Percentiles rank a stretch among this genome's conserved stretches.
phyloP scores from a whole-genome alignment of 306 rosid genomes.

The Acacia crassicarpa region DNA sequence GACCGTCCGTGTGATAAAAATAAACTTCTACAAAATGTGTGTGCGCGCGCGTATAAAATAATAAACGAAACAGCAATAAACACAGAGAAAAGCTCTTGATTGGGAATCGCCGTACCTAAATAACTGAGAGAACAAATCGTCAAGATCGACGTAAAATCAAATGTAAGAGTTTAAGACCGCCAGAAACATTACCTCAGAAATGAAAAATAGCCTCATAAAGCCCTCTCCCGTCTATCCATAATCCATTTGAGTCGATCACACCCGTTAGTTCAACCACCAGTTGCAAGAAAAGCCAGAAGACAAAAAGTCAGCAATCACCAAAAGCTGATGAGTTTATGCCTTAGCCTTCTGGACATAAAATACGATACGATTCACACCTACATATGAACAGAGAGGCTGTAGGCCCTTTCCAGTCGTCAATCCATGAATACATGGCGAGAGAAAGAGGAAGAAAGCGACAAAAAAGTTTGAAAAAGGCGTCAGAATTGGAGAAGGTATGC shows the following conservation, averaged over 20 bases:
- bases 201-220: too few relatives aligned
- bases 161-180: constrained; percentile 26
- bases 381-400: not conserved
- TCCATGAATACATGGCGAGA: not conserved
- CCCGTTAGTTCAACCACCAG: constrained; percentile 29
- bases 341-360: constrained; percentile 3
- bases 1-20: not conserved
- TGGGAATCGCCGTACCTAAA: not conserved
- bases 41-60: too few relatives aligned
- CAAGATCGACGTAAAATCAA: constrained; percentile 1
- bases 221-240: too few relatives aligned
- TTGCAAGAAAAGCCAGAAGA: constrained; percentile 8
- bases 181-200: not conserved
- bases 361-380: not conserved
- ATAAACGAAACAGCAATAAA: too few relatives aligned
- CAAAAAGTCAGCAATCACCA: constrained; percentile 27
- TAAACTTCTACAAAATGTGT: not conserved
- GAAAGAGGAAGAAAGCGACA: constrained; percentile 19
- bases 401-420: not conserved
- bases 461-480: not conserved
- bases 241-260: not conserved
- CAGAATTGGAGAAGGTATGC: not conserved
- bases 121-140: not conserved
- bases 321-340: constrained; percentile 33
- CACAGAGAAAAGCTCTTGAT: not conserved